These are phyloP conservation scores for Diaporthe velutina DNA, from an alignment of 2,329 filamentous ascomycete species.

Conservation along the genomic window DNA sequence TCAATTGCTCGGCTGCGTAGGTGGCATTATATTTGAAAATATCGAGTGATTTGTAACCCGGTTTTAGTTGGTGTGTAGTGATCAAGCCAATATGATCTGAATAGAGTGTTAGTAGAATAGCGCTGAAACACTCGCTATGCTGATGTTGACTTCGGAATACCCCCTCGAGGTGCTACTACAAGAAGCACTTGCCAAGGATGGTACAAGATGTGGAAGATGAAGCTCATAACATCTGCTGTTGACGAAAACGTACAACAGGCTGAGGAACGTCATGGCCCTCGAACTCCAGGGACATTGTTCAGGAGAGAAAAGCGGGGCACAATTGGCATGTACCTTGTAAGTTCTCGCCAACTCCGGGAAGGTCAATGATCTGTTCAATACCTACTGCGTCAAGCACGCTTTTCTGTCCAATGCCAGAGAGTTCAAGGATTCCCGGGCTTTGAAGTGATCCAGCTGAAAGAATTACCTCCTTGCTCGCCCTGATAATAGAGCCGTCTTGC, in stretches of 20 bases:
- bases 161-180: not conserved
- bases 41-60: conserved; percentile 49
- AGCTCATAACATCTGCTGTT: too few species aligned
- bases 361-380: conserved; percentile 55
- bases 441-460: conserved; percentile 57
- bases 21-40: conserved; percentile 47
- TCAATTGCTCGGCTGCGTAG: conserved; percentile 54
- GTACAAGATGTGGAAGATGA: too few species aligned
- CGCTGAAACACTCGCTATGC: conserved; percentile 40
- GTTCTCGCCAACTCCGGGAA: conserved; percentile 62
- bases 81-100: conserved; percentile 52
- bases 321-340: conserved; percentile 58
- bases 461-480: conserved; percentile 57
- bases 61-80: conserved; percentile 45
- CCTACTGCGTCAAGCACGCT: conserved; percentile 57
- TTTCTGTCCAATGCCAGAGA: conserved; percentile 54
- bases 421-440: conserved; percentile 53
- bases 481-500: conserved; percentile 45
- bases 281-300: not conserved
- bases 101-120: conserved; percentile 59
- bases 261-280: not conserved
- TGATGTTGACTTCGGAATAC: too few species aligned
- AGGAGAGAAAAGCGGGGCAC: not conserved
- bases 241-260: not conserved
- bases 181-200: not conserved